Base-by-base conservation (phyloP, 768 basidiomycete species). In the Gloeophyllum trabeum region DNA sequence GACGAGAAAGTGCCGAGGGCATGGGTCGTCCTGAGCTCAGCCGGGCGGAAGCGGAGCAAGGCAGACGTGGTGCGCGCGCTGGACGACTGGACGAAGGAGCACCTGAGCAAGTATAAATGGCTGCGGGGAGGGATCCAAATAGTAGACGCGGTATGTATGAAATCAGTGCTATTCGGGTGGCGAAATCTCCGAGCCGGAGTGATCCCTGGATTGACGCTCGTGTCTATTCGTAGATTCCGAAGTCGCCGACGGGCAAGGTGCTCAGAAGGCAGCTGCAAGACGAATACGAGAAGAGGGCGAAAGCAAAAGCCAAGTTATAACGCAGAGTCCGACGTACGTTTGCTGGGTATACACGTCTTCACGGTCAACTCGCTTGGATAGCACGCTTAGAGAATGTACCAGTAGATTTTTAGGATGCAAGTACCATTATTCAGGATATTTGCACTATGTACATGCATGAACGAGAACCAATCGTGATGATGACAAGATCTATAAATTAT, bases 1-100 rank as follows among this genome's bases (percentile, higher is more conserved):
- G 82, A 86, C 51, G 86, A 88, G 60, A 77, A 76, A 50, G 67
- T 81, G 1, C 85, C 86, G 0, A 73, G 78, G 1, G 87, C 87
- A 2, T 89, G 86, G 86, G 52, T 89, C 34, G 81, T 87, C 0
- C 59, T 88, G 5, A 81, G 76, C 43, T 47, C 61, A 0, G 52
- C 54, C 1, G 86, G 87, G 5, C 69, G 66, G 51, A 63, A 60
- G 34, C 51, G 65, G 4, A 79, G 81, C 57, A 50, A 46, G 24
- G 42, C 49, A 4, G 51, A 54, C 28, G 70, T 67, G 5, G 52
- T 70, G 2, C 57, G 61, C 39, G 67, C 62, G 40, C 61, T 90
- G 3, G 70, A 82, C 18, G 57, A 47, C 7, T 89, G 83, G 84
- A 64, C 73, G 26, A 63, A 70, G 45, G 63, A 71, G 56, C 69